Evolutionary conservation across 2,329 filamentous ascomycete genomes (phyloP), one percentile per base, ranked within the genome.

Genomic region (Ophiostoma perfectum): DNA sequence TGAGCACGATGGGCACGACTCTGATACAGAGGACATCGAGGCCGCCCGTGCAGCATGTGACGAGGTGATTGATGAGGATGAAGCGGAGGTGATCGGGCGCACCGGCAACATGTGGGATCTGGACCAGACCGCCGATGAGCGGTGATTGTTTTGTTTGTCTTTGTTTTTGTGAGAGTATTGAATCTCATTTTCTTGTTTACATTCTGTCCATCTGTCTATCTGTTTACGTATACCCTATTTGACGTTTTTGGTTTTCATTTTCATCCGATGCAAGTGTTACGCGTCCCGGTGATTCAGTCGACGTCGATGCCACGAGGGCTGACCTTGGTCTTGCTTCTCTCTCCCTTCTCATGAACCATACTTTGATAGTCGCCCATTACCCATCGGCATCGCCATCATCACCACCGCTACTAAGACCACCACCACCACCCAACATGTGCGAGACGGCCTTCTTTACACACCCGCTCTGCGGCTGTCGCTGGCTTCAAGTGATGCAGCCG

Each of bases 381-480:
- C 5, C 16, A 14, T 49, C 18, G 42, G n/a, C 41, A n/a, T 38
- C n/a, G 14, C 7, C 16, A 52, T 38, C 44, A n/a, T 45, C 39
- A 8, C 38, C 16, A 16, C 4, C 47, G 18, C 18, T n/a, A 12
- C n/a, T 11, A 16, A 2, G 8, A 16, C 14, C 45, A 49, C 11
- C 11, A 49, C 5, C 3, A 9, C 0, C 27, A 6, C 4, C 52
- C 7, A 44, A 39, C n/a, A 85, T 86, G 83, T 86, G 83, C 74
- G 72, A 73, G 18, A 78, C 81, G n/a, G 79, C 77, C 39, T 81
- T 82, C 75, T 84, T 80, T 75, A 77, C 78, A 69, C 81, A 83
- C 75, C 80, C 79, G 65, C 72, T 72, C 69, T 86, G 84, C 79
- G 76, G 77, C 11, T 84, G 85, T 78, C 79, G 78, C 72, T 87